A percentile compares a stretch with the other conserved stretches of the same genome.
phyloP scores from a whole-genome alignment of 495 filamentous ascomycete species.

The Chaetomium tenue region DNA sequence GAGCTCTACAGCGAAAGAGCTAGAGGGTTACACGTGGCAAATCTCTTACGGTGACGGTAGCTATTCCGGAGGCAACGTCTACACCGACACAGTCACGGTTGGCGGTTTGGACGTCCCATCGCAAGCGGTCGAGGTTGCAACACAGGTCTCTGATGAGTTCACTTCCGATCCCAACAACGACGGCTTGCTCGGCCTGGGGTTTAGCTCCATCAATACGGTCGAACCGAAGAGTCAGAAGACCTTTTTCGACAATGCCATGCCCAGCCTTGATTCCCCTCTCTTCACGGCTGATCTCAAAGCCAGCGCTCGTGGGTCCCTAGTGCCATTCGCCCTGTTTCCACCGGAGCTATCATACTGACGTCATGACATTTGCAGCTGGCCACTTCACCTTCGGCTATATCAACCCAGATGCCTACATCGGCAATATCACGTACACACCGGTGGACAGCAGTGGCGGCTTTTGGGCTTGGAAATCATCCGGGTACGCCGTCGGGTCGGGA shows the following conservation, averaged over 20 bases:
- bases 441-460: conserved; percentile 63
- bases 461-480: conserved; percentile 66
- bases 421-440: conserved; percentile 58
- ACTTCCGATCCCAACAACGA: conserved; percentile 58
- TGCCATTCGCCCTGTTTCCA: neutral
- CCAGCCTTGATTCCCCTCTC: conserved; percentile 55
- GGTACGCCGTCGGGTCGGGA: conserved; percentile 59
- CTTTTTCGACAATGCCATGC: conserved; percentile 69
- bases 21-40: conserved; percentile 59
- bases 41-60: conserved; percentile 74
- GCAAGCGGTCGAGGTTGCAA: conserved; percentile 71
- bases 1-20: conserved; percentile 47
- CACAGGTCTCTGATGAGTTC: conserved; percentile 60
- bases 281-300: conserved; percentile 70
- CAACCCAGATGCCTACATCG: conserved; percentile 60
- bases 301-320: conserved; percentile 39
- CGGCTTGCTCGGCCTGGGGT: conserved; percentile 70
- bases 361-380: conserved; percentile 46
- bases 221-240: conserved; percentile 60
- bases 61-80: conserved; percentile 63
- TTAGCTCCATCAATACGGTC: conserved; percentile 69
- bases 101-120: conserved; percentile 59
- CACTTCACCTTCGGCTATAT: conserved; percentile 75
- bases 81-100: conserved; percentile 65
- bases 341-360: neutral